Evolutionary conservation across 306 rosid species (phyloP), one percentile per base, ranked within the genome.

Genomic region (Cicer arietinum): DNA sequence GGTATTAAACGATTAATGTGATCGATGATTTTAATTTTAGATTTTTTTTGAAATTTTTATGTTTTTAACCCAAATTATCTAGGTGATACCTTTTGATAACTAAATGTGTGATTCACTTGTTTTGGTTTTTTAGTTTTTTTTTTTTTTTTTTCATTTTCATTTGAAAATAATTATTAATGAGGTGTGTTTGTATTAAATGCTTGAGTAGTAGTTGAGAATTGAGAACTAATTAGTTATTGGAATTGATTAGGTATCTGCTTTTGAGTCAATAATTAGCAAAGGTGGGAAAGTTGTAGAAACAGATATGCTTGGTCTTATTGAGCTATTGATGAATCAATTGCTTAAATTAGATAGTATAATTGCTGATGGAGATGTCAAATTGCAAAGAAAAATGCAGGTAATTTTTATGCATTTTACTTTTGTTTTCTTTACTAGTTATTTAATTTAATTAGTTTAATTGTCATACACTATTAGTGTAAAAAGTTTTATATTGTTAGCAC

Each of bases 301-400:
- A 43, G 90, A 87, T 83, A 79, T 94, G 84, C 84, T 85, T 66
- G 82, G 82, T 79, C 81, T 94, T 64, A 90, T 79, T 60, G 99
- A 94, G 89, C 83, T 85, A 35, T 76, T 94, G 87, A 94, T 94
- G 99, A 92, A 90, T 74, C 93, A 94, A 69, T 81, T 94, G 90
- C 86, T 94, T 44, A 94, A 88, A 75, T 82, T 94, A 57, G 99
- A 94, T 70, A 89, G 93, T 6, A 89, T 94, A 11, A 73, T 78
- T 66, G 97, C 84, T 40, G 99, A 94, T 63, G 99, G 97, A 8
- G 99, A 94, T 83, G 95, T 88, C 16, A 94, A 94, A 82, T 83
- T 94, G 79, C 99, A 94, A 81, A 91, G 97, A 66, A 94, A 90
- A 92, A 94, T 94, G 90, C 99, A 92, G 97, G 99, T 94, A 79